These are phyloP conservation scores for Kazachstania sp. DNA, from an alignment of 1,139 yeast species.

Conservation along the genomic window DNA sequence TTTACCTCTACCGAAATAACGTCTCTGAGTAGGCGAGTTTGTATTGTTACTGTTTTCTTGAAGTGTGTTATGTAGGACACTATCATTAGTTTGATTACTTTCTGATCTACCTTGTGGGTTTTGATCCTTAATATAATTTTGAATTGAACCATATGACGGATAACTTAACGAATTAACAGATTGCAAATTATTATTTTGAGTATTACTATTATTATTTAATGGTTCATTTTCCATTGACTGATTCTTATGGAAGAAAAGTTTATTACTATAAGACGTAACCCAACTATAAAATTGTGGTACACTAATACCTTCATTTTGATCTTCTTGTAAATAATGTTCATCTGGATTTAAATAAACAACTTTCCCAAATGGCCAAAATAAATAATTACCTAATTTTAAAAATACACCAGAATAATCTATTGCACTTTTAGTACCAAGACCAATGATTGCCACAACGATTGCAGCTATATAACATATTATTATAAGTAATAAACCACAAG, in stretches of 20 bases:
- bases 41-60: neutral
- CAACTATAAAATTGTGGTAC: conserved; percentile 80
- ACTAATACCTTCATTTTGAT: conserved; percentile 80
- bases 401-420: conserved; percentile 53
- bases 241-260: conserved; percentile 30
- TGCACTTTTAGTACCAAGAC: conserved; percentile 40
- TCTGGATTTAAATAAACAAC: conserved; percentile 73
- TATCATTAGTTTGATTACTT: neutral
- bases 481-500: conserved; percentile 60
- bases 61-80: neutral
- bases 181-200: neutral
- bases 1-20: conserved; percentile 86
- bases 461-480: conserved; percentile 44
- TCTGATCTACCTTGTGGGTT: neutral
- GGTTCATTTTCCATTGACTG: conserved; percentile 18
- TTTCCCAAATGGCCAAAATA: conserved; percentile 83
- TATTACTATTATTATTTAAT: neutral
- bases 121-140: conserved; percentile 10
- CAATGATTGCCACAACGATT: conserved; percentile 38
- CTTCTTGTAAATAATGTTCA: conserved; percentile 76
- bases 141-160: conserved; percentile 24
- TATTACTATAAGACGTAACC: conserved; percentile 60
- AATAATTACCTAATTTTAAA: conserved; percentile 56
- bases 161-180: conserved; percentile 9
- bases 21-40: conserved; percentile 34